These are phyloP conservation scores for Nothophoma quercina DNA, from an alignment of 2,329 filamentous ascomycete species.

Conservation along the genomic window DNA sequence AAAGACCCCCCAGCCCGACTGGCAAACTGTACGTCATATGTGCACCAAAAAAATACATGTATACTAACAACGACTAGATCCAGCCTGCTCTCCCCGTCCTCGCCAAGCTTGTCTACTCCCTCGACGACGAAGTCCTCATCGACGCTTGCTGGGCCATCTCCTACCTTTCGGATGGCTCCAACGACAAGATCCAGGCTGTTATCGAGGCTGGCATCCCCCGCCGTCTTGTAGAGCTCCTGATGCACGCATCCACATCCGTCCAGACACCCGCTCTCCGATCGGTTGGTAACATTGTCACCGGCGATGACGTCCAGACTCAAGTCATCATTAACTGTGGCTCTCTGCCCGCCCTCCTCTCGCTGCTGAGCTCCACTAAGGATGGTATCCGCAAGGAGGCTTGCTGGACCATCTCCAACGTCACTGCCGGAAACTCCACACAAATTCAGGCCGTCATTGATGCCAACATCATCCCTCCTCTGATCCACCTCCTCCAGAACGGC, in stretches of 20 bases:
- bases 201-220: constrained; percentile 98
- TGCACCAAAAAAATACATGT: background rate
- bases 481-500: constrained; percentile 93
- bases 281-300: constrained; percentile 98
- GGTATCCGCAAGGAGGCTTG: constrained; percentile 99
- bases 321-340: constrained; percentile 99
- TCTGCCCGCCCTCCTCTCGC: constrained; percentile 87
- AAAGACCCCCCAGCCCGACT: constrained; percentile 98
- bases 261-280: constrained; percentile 97
- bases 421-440: constrained; percentile 95
- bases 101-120: constrained; percentile 95
- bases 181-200: constrained; percentile 99
- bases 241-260: constrained; percentile 97
- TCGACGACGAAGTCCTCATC: constrained; percentile 97
- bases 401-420: constrained; percentile 99
- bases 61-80: constrained; percentile 67
- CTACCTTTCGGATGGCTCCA: constrained; percentile 95
- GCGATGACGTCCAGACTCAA: constrained; percentile 97
- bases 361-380: constrained; percentile 96
- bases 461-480: constrained; percentile 94
- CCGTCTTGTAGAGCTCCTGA: constrained; percentile 92
- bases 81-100: constrained; percentile 92
- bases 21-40: constrained; percentile 80
- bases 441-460: constrained; percentile 97
- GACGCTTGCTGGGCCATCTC: constrained; percentile 99